Base-by-base conservation (phyloP, 495 filamentous ascomycete species). In the Physcia stellaris region DNA sequence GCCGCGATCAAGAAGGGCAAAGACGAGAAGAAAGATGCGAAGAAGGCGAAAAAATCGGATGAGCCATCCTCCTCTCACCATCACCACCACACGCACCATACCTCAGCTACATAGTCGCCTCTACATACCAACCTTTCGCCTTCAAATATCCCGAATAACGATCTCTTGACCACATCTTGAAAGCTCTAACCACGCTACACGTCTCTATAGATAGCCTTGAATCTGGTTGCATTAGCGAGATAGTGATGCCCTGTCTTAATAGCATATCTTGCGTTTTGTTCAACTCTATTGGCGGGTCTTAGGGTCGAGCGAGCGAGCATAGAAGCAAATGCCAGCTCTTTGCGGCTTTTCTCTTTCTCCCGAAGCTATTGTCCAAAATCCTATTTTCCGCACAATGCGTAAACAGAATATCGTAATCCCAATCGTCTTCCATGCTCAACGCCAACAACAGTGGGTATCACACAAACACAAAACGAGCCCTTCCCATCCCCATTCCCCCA, bases 1-100 rank as follows among this genome's bases (percentile, higher is more conserved):
- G 88, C 92, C 4, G 83, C 83, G 33, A 78, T 83, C 36, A 96
- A 96, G 73, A 92, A 94, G 59, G 72, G 70, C 54, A 74, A 74
- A 50, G 79, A 83, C 32, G 80, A 86, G 56, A 73, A 77, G 54
- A 66, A 72, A 18, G 63, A 75, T 20, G 66, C 71, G 22, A 80
- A 84, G 58, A 81, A 84, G 60, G 77, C 82, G 52, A 70, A 80
- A 50, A 71, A 83, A 19, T 68, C 68, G 46, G 57, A 65, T 20
- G 46, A 56, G 24, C 39, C 33, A 67, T 40, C 39, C 65, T 65
- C 49, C 70, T 67, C 13, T 65, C 68, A 49, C 63, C 72, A 46
- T 72, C 70, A 46, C 68, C 58, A 53, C 67, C 37, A 67, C 12
- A 35, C 19, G 31, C 22, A 26, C 12, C 34, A 32, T n/a, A 23